Evolutionary conservation across 106 monocot genomes (phyloP).

Genomic region (Phalaenopsis aphrodite): DNA sequence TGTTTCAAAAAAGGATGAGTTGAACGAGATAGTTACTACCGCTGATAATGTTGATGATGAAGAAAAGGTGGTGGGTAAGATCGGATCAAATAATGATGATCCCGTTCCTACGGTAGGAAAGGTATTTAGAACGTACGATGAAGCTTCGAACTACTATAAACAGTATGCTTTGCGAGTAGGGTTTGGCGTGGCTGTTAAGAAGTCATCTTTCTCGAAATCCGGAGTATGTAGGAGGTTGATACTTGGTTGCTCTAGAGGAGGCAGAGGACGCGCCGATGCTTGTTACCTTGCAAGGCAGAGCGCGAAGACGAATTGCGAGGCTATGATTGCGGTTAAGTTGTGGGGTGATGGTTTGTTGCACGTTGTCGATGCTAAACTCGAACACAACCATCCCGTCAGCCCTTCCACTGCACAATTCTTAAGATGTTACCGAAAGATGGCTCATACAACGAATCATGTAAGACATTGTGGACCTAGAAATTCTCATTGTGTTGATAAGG

Average conservation of each 20-base stretch:
- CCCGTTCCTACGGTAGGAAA: conserved; percentile 34
- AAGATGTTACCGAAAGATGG: conserved; percentile 40
- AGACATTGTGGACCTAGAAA: conserved; percentile 8
- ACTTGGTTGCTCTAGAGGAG: conserved; percentile 42
- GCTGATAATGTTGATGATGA: conserved; percentile 15
- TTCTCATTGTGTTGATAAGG: conserved; percentile 26
- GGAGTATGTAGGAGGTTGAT: conserved; percentile 41
- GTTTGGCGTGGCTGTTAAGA: conserved; percentile 39
- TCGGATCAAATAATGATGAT: conserved; percentile 1
- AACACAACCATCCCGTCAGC: conserved; percentile 60
- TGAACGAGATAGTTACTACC: conserved; percentile 16
- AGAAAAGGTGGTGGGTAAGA: neutral
- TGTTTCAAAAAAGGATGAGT: conserved; percentile 5
- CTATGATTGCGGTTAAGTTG: conserved; percentile 45
- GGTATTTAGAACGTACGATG: conserved; percentile 45
- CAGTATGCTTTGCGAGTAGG: conserved; percentile 44
- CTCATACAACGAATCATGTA: conserved; percentile 12
- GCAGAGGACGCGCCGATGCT: conserved; percentile 39
- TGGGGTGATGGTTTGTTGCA: conserved; percentile 52
- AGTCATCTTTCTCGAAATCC: conserved; percentile 37
- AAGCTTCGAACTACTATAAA: conserved; percentile 43
- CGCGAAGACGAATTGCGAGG: conserved; percentile 54
- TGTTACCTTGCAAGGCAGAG: conserved; percentile 47
- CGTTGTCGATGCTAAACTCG: conserved; percentile 41
- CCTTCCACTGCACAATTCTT: conserved; percentile 32